phyloP scores from a whole-genome alignment of 148 eudicot genomes.

The Nepenthes mirabilis region DNA sequence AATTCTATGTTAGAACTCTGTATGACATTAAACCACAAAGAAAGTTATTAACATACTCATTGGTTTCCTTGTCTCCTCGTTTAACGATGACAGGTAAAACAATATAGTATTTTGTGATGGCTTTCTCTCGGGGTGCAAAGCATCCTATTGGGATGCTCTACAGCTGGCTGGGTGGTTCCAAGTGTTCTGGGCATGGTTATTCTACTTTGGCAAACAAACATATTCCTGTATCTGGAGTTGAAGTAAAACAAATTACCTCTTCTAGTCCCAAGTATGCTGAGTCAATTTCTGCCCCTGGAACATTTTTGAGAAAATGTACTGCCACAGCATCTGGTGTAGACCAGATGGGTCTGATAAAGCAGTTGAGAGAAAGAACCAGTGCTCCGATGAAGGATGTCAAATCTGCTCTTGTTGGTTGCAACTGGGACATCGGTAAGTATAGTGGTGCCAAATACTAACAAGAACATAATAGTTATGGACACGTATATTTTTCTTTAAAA shows the following conservation, averaged over 20 bases:
- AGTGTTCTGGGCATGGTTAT: conserved; percentile 18
- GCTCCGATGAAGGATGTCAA: conserved; percentile 98
- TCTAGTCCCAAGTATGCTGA: conserved; percentile 17
- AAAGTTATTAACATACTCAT: too few species aligned
- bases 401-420: conserved; percentile 65
- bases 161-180: conserved; percentile 24
- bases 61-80: too few species aligned
- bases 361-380: conserved; percentile 80
- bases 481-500: too few species aligned
- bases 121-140: conserved; percentile 28
- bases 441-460: too few species aligned
- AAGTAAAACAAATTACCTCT: conserved; percentile 10
- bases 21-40: too few species aligned
- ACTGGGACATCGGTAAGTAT: conserved; percentile 78
- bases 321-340: conserved; percentile 36
- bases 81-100: neutral
- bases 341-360: conserved; percentile 70
- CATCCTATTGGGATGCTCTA: conserved; percentile 38
- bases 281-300: conserved; percentile 14
- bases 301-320: conserved; percentile 40
- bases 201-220: conserved; percentile 24
- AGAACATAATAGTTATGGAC: too few species aligned
- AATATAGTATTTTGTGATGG: conserved; percentile 19
- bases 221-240: conserved; percentile 12
- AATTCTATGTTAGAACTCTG: too few species aligned